Evolutionary conservation across 768 basidiomycete genomes (phyloP), one percentile per base, ranked within the genome.

Genomic region (Lenzites betulinus): DNA sequence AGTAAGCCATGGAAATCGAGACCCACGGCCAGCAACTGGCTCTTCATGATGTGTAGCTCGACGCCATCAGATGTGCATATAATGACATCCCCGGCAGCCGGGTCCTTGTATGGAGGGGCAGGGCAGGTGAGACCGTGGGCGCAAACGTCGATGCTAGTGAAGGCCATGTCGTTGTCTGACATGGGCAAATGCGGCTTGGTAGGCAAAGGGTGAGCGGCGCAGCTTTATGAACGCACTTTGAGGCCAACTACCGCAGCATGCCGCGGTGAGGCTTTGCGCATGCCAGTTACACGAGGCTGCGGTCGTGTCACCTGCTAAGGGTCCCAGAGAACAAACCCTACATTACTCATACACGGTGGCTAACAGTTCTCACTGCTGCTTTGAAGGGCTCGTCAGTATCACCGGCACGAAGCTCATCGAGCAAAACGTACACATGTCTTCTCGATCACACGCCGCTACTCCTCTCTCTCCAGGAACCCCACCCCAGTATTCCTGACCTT

Each of bases 401-500:
- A 33, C 30, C 30, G n/a, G n/a, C n/a, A 33, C 30, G 30, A 11
- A 5, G 11, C 4, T 33, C 30, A 33, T 33, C 30, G 30, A 33
- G 11, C 4, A 46, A 9, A 13, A 4, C 20, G 36, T 11, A 20
- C 11, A 49, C 28, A 15, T 36, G 3, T 9, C 20, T 18, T 36
- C 50, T 7, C 33, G 18, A 50, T 20, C 35, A 28, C 22, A 25
- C 20, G n/a, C 20, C 20, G 15, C 44, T 60, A 65, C 47, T 62
- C 60, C 23, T 59, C 52, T 15, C 53, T 54, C 43, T 67, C 66
- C 46, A 67, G 33, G 26, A 65, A 67, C 8, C 53, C 64, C 16
- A 54, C 48, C 22, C 66, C 66, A 20, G 56, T 58, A 53, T 64
- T 67, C 48, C 51, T 54, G 9, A 67, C 59, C 54, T 67, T 67